Percentiles rank a stretch among this genome's conserved stretches.
Evolutionary conservation across 2,329 filamentous ascomycete genomes (phyloP).

Genomic region (Cladobotryum protrusum): DNA sequence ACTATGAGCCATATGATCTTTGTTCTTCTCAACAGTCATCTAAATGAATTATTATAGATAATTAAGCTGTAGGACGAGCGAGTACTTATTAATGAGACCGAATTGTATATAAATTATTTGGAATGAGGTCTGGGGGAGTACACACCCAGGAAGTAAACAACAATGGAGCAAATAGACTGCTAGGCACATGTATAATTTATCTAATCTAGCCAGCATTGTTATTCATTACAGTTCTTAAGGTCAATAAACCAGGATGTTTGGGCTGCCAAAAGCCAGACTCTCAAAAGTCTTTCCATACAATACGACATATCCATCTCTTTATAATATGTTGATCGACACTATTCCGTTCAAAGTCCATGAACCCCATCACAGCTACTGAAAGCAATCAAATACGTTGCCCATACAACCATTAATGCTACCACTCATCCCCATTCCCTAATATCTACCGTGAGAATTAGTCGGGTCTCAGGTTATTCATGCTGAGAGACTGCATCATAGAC

Average conservation of each 20-base stretch:
- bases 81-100: neutral
- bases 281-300: neutral
- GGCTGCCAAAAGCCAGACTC: neutral
- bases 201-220: too few species aligned
- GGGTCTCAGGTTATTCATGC: conserved; percentile 4
- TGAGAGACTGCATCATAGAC: conserved; percentile 5
- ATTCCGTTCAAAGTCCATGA: neutral
- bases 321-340: conserved; percentile 2
- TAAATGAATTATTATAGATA: too few species aligned
- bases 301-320: conserved; percentile 8
- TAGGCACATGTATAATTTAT: neutral
- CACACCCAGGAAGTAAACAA: too few species aligned
- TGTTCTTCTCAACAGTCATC: too few species aligned
- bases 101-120: too few species aligned
- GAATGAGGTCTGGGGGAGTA: too few species aligned
- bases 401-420: neutral
- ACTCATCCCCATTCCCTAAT: neutral
- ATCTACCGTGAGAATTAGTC: neutral
- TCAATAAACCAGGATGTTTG: too few species aligned
- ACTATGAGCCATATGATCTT: too few species aligned
- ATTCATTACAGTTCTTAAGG: neutral
- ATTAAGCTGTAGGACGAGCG: too few species aligned
- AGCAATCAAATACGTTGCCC: too few species aligned
- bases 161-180: neutral
- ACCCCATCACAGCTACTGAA: too few species aligned